These are phyloP conservation scores for Pythium oligandrum DNA, from an alignment of 352 stramenopile genomes.

Conservation along the genomic window DNA sequence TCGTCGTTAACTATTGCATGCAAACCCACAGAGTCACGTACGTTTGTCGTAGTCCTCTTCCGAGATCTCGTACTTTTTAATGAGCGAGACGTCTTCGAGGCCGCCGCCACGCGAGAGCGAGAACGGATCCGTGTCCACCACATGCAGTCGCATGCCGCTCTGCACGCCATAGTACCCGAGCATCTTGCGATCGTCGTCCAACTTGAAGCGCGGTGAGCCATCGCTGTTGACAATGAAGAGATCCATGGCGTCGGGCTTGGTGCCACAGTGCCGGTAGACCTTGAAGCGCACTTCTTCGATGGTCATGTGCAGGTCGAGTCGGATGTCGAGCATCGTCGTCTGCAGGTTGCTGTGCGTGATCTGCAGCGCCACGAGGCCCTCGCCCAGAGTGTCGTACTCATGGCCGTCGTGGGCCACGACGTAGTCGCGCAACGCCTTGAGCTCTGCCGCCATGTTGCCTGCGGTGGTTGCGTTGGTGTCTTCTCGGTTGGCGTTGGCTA, in stretches of 20 bases:
- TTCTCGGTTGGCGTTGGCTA: background rate
- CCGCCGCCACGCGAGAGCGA: constrained; percentile 92
- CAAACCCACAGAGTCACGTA: constrained; percentile 22
- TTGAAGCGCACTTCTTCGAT: constrained; percentile 88
- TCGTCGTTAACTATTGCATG: background rate
- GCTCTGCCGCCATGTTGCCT: constrained; percentile 56
- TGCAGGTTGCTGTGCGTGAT: constrained; percentile 98
- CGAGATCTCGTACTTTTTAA: constrained; percentile 98
- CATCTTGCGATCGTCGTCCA: constrained; percentile 80
- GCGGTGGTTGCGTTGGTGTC: background rate
- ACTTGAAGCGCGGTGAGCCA: constrained; percentile 31
- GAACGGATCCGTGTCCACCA: constrained; percentile 96
- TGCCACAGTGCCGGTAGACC: constrained; percentile 95
- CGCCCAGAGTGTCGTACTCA: constrained; percentile 82
- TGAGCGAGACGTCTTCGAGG: constrained; percentile 95
- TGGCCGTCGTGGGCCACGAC: constrained; percentile 81
- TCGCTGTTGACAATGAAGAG: constrained; percentile 57
- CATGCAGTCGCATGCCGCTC: constrained; percentile 93
- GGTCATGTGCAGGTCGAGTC: constrained; percentile 91
- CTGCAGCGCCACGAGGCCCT: constrained; percentile 91
- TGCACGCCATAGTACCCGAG: constrained; percentile 90
- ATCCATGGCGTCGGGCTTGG: constrained; percentile 88
- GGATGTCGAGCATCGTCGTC: constrained; percentile 96
- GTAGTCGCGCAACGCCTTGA: constrained; percentile 70
- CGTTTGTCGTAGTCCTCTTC: constrained; percentile 99